Base-by-base conservation (phyloP, 2,329 filamentous ascomycete species). In the Cladosporium sp. region DNA sequence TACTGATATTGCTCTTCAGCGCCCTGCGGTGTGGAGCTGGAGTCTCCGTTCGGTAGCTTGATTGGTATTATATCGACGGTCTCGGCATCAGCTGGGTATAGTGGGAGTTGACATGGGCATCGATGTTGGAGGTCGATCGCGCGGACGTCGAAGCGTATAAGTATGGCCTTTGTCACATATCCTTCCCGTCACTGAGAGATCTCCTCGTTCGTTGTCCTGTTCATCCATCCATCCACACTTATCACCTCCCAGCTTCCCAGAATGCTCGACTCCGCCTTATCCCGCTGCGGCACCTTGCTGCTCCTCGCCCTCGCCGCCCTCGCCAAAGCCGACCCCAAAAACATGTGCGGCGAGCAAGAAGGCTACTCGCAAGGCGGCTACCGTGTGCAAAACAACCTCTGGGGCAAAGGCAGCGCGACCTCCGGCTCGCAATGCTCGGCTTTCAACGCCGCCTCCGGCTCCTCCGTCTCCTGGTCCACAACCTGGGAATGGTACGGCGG, bases 381-480 rank as follows among this genome's bases (percentile, higher is more conserved):
- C 73, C 77, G 75, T 47, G 64, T 79, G 68, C 73, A 79, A 66
- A 71, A 77, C 68, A 78, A 83, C 74, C 78, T 82, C 38, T 84
- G 82, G 82, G 81, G 80, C 68, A 65, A 73, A 47, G 71, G 51
- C 32, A 66, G 72, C 54, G 81, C 80, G 15, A 76, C 72, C 4
- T 80, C 80, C 4, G 82, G 82, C 32, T 79, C 74, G 0, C 81
- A 83, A 70, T 84, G 82, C 75, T 80, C 80, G 21, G 78, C 76
- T 34, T 76, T 81, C 65, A 77, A 80, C 65, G 73, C 77, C 62
- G 70, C 80, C 28, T 76, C 71, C 51, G 77, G 76, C 34, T 73
- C 57, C 62, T 77, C 74, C 3, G 71, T 83, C n/a, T 76, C 76
- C 59, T 84, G 82, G 82, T 75, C 79, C 69, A 81, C 81, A 4